Evolutionary conservation across 2,329 filamentous ascomycete genomes (phyloP), one percentile per base, ranked within the genome.

Genomic region (Exophiala sp.): DNA sequence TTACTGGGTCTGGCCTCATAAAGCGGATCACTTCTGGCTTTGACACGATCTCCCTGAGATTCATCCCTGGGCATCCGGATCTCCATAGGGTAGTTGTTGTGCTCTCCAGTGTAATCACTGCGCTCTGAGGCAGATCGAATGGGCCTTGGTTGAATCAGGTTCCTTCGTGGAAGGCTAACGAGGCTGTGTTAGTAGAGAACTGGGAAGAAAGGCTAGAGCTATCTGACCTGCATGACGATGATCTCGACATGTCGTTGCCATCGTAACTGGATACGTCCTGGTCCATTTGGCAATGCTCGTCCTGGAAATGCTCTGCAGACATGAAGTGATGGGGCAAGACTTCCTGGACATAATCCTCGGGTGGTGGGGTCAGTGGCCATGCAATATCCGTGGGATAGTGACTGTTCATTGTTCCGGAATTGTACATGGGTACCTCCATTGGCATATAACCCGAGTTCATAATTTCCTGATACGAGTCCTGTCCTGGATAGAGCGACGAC

Each of bases 81-180:
- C 16, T 58, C 52, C n/a, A 48, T 10, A 32, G 43, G 39, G 12
- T 34, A 14, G 36, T 18, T 50, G 47, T 39, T 32, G 38, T 52
- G 43, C 42, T 62, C 42, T 36, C 50, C 34, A 32, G 35, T 16
- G n/a, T 33, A 21, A 44, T 48, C 52, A 44, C 41, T 62, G 34
- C 62, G 49, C 52, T 62, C 62, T 16, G 58, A 59, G 8, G 60
- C 58, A 29, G 60, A 62, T 44, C 62, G 54, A 21, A 64, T 60
- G 7, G 60, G 62, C 35, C 62, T 53, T 24, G 57, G 61, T 41
- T 57, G 59, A 20, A 47, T 32, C 16, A 48, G n/a, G 14, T 14
- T 50, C 34, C 50, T 43, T 24, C 39, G 44, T 21, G 35, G 29
- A 35, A 39, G 24, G 44, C 54, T 60, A 40, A 38, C 50, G n/a